phyloP scores from a whole-genome alignment of 2,329 filamentous ascomycete genomes.

The Didymella pomorum region DNA sequence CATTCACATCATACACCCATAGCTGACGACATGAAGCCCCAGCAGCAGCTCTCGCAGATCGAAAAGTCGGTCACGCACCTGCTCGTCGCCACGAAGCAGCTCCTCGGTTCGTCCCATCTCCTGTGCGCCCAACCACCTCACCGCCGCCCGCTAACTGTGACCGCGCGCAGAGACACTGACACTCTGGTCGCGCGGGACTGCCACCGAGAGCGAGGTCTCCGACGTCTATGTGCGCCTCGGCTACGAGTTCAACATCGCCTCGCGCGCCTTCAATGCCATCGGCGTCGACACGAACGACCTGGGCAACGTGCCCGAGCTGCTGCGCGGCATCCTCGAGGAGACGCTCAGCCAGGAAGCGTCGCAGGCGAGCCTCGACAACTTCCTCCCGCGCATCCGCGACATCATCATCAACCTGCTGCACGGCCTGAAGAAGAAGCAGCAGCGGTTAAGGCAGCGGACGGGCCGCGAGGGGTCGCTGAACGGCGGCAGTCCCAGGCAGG shows the following conservation, averaged over 20 bases:
- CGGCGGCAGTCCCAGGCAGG: slow-evolving; percentile 51
- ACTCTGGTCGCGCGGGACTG: slow-evolving; percentile 92
- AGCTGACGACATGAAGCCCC: slow-evolving; percentile 59
- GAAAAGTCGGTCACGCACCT: slow-evolving; percentile 95
- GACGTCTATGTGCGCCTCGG: slow-evolving; percentile 97
- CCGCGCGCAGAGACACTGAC: slow-evolving; percentile 78
- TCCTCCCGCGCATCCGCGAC: slow-evolving; percentile 91
- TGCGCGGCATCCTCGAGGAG: slow-evolving; percentile 91
- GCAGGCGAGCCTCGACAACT: slow-evolving; percentile 90
- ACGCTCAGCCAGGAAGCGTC: slow-evolving; percentile 97
- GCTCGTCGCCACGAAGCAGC: slow-evolving; percentile 95
- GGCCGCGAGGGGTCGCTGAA: slow-evolving; percentile 57
- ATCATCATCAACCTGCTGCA: slow-evolving; percentile 98
- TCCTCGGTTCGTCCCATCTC: slow-evolving; percentile 63
- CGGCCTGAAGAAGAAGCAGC: slow-evolving; percentile 95
- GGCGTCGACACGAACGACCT: slow-evolving; percentile 94
- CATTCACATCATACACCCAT: slow-evolving; percentile 3
- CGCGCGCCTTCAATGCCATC: slow-evolving; percentile 94
- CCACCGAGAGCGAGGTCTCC: slow-evolving; percentile 93
- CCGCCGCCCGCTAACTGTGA: slow-evolving; percentile 24
- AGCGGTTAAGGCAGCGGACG: slow-evolving; percentile 73
- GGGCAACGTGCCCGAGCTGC: slow-evolving; percentile 90
- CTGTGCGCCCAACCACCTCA: slow-evolving; percentile 8
- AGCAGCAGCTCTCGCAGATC: slow-evolving; percentile 89
- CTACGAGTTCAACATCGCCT: slow-evolving; percentile 99